phyloP scores from a whole-genome alignment of 2,329 filamentous ascomycete species.

The Aspergillus uvarum region DNA sequence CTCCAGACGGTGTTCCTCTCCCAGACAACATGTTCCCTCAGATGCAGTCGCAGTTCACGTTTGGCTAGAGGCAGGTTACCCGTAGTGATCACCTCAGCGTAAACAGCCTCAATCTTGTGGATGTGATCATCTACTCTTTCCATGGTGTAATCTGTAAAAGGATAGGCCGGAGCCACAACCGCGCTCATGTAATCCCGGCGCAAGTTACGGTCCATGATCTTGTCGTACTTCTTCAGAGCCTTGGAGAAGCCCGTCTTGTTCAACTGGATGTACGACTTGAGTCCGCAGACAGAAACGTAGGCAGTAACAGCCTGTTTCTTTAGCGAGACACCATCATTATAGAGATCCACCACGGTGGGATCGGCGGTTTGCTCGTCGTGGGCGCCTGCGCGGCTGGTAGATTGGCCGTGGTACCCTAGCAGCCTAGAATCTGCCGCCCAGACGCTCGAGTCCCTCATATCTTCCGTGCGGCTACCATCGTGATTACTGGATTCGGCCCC shows the following conservation, averaged over 20 bases:
- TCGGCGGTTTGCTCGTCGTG: conserved; percentile 78
- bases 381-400: conserved; percentile 22
- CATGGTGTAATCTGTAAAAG: conserved; percentile 74
- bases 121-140: conserved; percentile 70
- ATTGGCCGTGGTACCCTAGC: conserved; percentile 17
- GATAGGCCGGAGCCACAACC: conserved; percentile 74
- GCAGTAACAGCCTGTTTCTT: conserved; percentile 87
- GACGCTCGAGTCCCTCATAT: conserved; percentile 38
- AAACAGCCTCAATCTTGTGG: conserved; percentile 71
- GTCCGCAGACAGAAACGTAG: conserved; percentile 90
- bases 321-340: conserved; percentile 74
- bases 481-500: conserved; percentile 28
- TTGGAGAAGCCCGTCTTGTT: conserved; percentile 97
- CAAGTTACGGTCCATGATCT: conserved; percentile 81
- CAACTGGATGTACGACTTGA: conserved; percentile 93
- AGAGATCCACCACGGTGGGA: conserved; percentile 65
- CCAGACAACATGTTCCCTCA: conserved; percentile 97
- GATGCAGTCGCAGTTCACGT: conserved; percentile 82
- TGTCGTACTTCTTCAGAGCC: conserved; percentile 97
- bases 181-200: conserved; percentile 73
- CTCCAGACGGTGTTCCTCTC: conserved; percentile 98
- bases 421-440: conserved; percentile 24
- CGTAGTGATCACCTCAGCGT: conserved; percentile 77
- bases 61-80: conserved; percentile 75
- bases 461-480: conserved; percentile 32